These are phyloP conservation scores for Teunomyces pallodes DNA, from an alignment of 805 yeast genomes.

Conservation along the genomic window DNA sequence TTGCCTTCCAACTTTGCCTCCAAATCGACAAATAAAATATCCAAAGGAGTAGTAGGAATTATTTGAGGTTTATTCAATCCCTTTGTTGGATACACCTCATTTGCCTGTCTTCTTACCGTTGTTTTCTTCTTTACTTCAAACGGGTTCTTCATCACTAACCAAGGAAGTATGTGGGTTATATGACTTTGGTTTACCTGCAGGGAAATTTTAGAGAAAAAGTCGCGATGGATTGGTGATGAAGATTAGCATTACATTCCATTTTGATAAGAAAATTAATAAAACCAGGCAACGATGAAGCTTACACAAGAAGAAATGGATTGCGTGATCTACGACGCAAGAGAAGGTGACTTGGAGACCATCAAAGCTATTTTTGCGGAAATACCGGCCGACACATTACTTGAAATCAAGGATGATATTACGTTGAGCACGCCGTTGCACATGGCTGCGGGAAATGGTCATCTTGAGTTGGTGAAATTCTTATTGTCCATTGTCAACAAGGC, in stretches of 20 bases:
- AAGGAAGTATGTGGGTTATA: no score
- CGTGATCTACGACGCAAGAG: conserved; percentile 79
- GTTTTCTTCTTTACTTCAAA: conserved; percentile 24
- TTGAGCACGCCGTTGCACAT: conserved; percentile 81
- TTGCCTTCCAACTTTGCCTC: conserved; percentile 22
- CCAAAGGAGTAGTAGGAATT: conserved; percentile 31
- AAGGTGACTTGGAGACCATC: conserved; percentile 79
- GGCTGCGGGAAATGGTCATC: conserved; percentile 95
- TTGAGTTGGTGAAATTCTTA: conserved; percentile 61
- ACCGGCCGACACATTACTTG: conserved; percentile 41
- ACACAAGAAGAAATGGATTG: conserved; percentile 80
- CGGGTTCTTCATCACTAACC: conserved; percentile 24
- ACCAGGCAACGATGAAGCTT: conserved; percentile 16
- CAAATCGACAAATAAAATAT: conserved; percentile 29
- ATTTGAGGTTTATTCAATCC: conserved; percentile 34
- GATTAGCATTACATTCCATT: not conserved
- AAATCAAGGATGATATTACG: conserved; percentile 61
- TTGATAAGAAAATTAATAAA: not conserved
- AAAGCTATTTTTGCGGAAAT: conserved; percentile 62
- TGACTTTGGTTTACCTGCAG: not conserved
- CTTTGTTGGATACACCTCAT: conserved; percentile 31
- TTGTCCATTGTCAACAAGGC: conserved; percentile 46
- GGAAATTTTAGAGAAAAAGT: not conserved
- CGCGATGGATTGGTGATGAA: not conserved
- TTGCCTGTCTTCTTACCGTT: conserved; percentile 29